Evolutionary conservation across 2,329 filamentous ascomycete genomes (phyloP).

Genomic region (Pezicula carpinea): DNA sequence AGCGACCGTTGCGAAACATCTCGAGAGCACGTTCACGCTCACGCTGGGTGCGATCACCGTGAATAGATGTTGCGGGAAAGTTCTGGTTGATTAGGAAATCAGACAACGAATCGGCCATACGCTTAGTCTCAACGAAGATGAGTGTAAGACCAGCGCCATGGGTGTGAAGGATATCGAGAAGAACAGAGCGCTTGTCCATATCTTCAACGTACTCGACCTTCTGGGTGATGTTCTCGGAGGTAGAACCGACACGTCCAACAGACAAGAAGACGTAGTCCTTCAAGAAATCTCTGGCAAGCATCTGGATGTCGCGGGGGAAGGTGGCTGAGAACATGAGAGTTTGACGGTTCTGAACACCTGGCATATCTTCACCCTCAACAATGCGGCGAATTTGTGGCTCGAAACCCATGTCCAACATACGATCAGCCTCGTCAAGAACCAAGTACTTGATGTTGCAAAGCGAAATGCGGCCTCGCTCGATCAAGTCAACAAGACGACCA

Average conservation of each 20-base stretch:
- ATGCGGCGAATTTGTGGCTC: conserved; percentile 99
- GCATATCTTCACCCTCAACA: conserved; percentile 98
- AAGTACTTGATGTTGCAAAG: conserved; percentile 99
- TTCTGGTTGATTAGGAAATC: conserved; percentile 98
- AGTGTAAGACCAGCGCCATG: conserved; percentile 85
- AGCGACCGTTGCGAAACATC: conserved; percentile 94
- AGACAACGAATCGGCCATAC: conserved; percentile 95
- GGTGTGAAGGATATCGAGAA: conserved; percentile 95
- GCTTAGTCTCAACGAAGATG: conserved; percentile 99
- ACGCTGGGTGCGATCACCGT: conserved; percentile 96
- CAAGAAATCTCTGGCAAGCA: conserved; percentile 96
- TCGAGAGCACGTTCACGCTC: conserved; percentile 97
- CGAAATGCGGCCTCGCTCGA: conserved; percentile 97
- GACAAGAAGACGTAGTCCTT: conserved; percentile 99
- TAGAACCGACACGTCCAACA: conserved; percentile 96
- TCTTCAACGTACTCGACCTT: conserved; percentile 98
- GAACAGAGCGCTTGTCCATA: conserved; percentile 92
- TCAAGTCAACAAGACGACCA: conserved; percentile 93
- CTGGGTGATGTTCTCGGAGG: conserved; percentile 99
- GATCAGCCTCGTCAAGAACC: conserved; percentile 97
- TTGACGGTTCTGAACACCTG: conserved; percentile 74
- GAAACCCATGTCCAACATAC: conserved; percentile 99
- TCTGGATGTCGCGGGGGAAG: conserved; percentile 98
- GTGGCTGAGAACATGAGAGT: conserved; percentile 99
- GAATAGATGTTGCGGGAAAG: conserved; percentile 97